Base-by-base conservation (phyloP, 2,329 filamentous ascomycete genomes). In the Malbranchea cinnamomea region DNA sequence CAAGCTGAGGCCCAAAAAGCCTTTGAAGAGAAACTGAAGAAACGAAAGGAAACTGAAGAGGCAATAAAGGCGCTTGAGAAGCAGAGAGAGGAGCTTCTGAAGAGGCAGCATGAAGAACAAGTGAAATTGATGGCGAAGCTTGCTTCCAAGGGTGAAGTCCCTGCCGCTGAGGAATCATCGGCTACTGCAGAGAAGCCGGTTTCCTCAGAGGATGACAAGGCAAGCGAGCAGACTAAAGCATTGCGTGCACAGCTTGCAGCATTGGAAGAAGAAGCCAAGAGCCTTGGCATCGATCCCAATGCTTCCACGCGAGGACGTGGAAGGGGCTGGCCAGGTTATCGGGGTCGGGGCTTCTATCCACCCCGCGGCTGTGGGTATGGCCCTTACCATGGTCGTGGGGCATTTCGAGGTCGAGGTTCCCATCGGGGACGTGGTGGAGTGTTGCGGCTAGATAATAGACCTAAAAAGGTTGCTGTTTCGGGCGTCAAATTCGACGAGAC, bases 391-490 rank as follows among this genome's bases (percentile, higher is more conserved):
- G 51, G 52, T 28, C 46, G 48, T 28, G 54, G 53, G 26, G 46
- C 46, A 26, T 57, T 51, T 42, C 56, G 59, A 26, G 63, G 62
- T 3, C 56, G 57, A 29, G 56, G 56, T 30, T 48, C 43, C 5
- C 49, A 47, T 19, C 42, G 54, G 20, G 50, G 54, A 11, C 59
- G 59, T 15, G 61, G 64, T 18, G 62, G 60, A 32, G 66, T 70
- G 10, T 60, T 65, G 41, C 57, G 67, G 37, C 54, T 74, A 4
- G 70, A 74, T 42, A 73, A 73, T 40, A 56, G 70, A 15, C 66
- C 70, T 3, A 63, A 60, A 40, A 59, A 63, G 28, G 54, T 74
- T 25, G 59, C 59, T 13, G 55, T 74, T 14, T 54, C 56, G 4
- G 64, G 58, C 5, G 57, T 67, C 17, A 54, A 54, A 40, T 53